Evolutionary conservation across 306 rosid species (phyloP).

Genomic region (Comarum palustre): DNA sequence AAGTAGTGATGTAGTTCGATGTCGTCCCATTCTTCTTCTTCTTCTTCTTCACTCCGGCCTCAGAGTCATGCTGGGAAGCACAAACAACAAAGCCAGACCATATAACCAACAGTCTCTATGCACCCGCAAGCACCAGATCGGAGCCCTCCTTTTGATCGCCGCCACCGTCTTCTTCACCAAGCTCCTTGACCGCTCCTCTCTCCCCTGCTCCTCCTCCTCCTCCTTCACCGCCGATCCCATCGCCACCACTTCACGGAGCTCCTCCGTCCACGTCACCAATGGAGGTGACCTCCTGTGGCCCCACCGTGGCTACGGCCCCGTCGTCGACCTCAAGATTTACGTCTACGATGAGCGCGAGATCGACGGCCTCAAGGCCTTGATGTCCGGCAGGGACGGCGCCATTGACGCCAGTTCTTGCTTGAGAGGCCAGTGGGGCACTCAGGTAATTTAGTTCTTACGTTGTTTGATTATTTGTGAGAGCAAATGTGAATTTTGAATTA

Average conservation of each 20-base stretch:
- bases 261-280: slow-evolving; percentile 16
- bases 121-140: slow-evolving; percentile 85
- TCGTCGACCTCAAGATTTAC: slow-evolving; percentile 66
- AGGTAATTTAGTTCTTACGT: slow-evolving; percentile 37
- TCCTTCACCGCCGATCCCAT: slow-evolving; percentile 21
- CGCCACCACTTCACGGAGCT: slow-evolving; percentile 28
- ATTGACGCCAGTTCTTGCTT: slow-evolving; percentile 57
- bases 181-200: slow-evolving; percentile 41
- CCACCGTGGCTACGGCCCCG: slow-evolving; percentile 56
- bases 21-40: too few species aligned
- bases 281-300: slow-evolving; percentile 53
- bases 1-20: too few species aligned
- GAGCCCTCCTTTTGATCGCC: slow-evolving; percentile 52
- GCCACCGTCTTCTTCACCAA: slow-evolving; percentile 67
- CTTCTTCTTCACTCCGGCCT: too few species aligned
- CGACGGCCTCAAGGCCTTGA: slow-evolving; percentile 57
- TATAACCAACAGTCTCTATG: slow-evolving; percentile 47
- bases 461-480: not conserved
- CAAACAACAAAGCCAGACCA: slow-evolving; percentile 47
- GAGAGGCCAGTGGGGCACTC: slow-evolving; percentile 98
- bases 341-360: slow-evolving; percentile 70
- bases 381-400: slow-evolving; percentile 68
- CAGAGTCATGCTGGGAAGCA: slow-evolving; percentile 34
- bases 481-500: not conserved
- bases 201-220: slow-evolving; percentile 35